Conservation (phyloP, 176 grass and related monocot genomes). For the Stipa capillata region DNA sequence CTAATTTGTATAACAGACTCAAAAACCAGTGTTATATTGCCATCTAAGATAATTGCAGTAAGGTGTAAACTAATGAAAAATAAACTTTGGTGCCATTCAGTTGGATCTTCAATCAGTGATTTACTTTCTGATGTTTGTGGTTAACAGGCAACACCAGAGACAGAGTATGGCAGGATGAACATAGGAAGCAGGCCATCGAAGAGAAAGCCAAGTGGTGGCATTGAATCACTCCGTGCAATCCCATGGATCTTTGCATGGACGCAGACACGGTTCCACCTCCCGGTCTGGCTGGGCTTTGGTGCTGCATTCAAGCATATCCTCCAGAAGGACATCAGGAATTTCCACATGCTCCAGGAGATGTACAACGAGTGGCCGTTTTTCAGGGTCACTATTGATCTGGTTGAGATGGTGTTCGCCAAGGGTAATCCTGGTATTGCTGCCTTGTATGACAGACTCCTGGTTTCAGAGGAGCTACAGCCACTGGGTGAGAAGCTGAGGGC, state of each 20-base stretch:
- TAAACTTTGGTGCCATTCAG: background rate
- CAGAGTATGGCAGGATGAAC: conserved; percentile 84
- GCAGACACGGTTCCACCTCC: conserved; percentile 68
- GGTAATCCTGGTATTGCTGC: conserved; percentile 73
- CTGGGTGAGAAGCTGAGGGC: conserved; percentile 48
- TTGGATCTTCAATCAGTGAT: background rate
- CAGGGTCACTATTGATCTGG: conserved; percentile 72
- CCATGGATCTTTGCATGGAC: conserved; percentile 90
- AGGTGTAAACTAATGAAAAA: background rate
- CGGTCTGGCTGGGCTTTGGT: conserved; percentile 71
- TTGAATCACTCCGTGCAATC: conserved; percentile 76
- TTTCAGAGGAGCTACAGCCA: conserved; percentile 49
- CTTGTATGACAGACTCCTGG: conserved; percentile 61
- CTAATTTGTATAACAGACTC: background rate
- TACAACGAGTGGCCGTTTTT: conserved; percentile 79
- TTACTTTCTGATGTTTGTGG: conserved; percentile 1
- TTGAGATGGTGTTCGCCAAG: conserved; percentile 88
- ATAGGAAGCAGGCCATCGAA: conserved; percentile 79
- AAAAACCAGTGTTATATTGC: background rate
- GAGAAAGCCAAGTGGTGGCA: conserved; percentile 72
- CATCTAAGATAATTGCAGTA: background rate
- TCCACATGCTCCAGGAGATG: conserved; percentile 65
- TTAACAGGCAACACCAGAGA: conserved; percentile 65
- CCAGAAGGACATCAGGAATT: conserved; percentile 57
- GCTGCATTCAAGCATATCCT: conserved; percentile 60